Conservation (phyloP, 2,329 filamentous ascomycete species). For the Claviceps sorghi region DNA sequence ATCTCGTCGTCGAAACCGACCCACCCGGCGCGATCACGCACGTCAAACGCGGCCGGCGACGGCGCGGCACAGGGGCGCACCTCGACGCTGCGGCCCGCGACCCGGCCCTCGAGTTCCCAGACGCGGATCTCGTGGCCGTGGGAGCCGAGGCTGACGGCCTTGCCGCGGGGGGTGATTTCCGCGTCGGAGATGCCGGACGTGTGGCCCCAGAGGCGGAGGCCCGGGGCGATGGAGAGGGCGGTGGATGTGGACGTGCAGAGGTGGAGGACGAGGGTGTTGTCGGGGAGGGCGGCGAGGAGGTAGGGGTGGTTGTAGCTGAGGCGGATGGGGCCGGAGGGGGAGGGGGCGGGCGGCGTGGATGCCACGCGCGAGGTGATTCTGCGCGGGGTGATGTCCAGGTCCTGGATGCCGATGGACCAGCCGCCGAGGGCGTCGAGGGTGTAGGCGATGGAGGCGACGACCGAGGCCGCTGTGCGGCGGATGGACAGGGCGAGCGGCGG, state of each 20-base stretch:
- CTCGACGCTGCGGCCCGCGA: constrained; percentile 37
- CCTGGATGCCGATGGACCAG: constrained; percentile 87
- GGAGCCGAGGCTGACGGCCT: constrained; percentile 76
- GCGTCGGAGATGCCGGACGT: constrained; percentile 79
- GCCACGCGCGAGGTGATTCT: constrained; percentile 21
- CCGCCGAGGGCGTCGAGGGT: constrained; percentile 64
- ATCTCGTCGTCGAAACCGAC: constrained; percentile 86
- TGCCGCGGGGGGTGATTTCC: constrained; percentile 70
- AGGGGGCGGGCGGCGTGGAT: constrained; percentile 18
- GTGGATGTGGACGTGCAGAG: constrained; percentile 60
- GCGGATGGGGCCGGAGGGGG: constrained; percentile 37
- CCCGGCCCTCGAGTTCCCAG: constrained; percentile 75
- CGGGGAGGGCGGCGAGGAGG: constrained; percentile 65
- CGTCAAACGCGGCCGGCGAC: constrained; percentile 1
- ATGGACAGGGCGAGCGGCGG: constrained; percentile 73
- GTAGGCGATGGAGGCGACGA: constrained; percentile 77
- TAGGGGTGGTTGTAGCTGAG: constrained; percentile 70
- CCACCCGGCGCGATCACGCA: constrained; percentile 27
- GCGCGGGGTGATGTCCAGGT: constrained; percentile 47
- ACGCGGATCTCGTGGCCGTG: constrained; percentile 68
- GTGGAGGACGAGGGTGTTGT: constrained; percentile 77
- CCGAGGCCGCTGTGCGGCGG: constrained; percentile 45
- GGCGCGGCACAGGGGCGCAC: constrained; percentile 31
- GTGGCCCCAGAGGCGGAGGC: constrained; percentile 75
- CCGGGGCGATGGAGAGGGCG: constrained; percentile 53